A percentile compares a stretch with the other conserved stretches of the same genome.
These are phyloP conservation scores for Boletus semigastroideus DNA, from an alignment of 1,284 basidiomycete genomes.

Conservation along the genomic window DNA sequence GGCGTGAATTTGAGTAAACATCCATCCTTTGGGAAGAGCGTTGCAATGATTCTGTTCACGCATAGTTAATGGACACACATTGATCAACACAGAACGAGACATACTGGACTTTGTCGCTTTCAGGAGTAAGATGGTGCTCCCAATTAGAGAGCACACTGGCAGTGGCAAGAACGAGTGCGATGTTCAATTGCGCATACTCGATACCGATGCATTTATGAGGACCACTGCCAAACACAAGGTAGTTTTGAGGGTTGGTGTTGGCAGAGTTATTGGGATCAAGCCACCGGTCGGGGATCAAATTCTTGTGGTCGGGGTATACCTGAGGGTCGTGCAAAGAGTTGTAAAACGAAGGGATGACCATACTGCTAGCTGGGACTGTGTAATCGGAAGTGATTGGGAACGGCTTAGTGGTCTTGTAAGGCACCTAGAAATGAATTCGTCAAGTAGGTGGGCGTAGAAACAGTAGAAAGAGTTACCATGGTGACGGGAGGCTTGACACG, in stretches of 20 bases:
- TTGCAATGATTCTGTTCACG: constrained; percentile 76
- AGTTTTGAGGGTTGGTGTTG: constrained; percentile 90
- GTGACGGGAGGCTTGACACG: constrained; percentile 90
- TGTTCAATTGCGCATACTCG: constrained; percentile 93
- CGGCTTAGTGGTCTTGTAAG: constrained; percentile 86
- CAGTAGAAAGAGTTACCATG: constrained; percentile 61
- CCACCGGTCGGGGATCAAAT: constrained; percentile 91
- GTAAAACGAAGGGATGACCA: constrained; percentile 98
- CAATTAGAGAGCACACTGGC: constrained; percentile 84
- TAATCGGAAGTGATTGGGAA: constrained; percentile 93
- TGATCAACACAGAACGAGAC: constrained; percentile 33
- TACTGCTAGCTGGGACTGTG: constrained; percentile 87
- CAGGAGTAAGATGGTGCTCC: constrained; percentile 82
- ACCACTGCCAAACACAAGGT: constrained; percentile 93
- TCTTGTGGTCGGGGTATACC: constrained; percentile 87
- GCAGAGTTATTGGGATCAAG: constrained; percentile 80
- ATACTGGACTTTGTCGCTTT: constrained; percentile 82
- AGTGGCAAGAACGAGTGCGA: constrained; percentile 83
- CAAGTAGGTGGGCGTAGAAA: constrained; percentile 2
- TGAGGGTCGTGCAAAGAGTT: constrained; percentile 89
- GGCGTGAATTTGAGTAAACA: constrained; percentile 79
- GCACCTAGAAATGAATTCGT: constrained; percentile 56
- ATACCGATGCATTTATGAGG: constrained; percentile 93
- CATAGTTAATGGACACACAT: constrained; percentile 2
- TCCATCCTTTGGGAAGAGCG: constrained; percentile 93